A percentile compares a stretch with the other conserved stretches of the same genome.
Conservation (phyloP, 306 rosid genomes). For the Gleditsia sinensis region DNA sequence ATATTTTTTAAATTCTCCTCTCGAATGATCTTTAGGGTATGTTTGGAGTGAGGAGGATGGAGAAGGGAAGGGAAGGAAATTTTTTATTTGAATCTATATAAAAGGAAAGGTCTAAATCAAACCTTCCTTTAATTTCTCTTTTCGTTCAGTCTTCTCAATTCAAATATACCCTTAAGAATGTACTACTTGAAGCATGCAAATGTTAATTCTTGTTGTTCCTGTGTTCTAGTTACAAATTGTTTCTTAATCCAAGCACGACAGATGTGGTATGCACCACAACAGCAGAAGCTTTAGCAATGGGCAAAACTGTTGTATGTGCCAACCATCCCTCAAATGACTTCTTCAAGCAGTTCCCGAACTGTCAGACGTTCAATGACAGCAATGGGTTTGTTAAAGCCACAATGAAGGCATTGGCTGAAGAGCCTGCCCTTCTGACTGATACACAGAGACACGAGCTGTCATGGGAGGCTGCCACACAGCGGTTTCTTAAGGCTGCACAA, state of each 20-base stretch:
- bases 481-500: constrained; percentile 65
- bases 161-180: too few relatives aligned
- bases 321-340: constrained; percentile 90
- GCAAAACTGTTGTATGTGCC: constrained; percentile 81
- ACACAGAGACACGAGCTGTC: constrained; percentile 65
- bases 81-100: not conserved
- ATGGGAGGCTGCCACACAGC: constrained; percentile 91
- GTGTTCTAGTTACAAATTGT: constrained; percentile 73
- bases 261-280: constrained; percentile 97
- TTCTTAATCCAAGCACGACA: constrained; percentile 94
- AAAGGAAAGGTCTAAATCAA: not conserved
- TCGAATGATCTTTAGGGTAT: not conserved
- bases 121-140: not conserved
- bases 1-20: not conserved
- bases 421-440: constrained; percentile 68
- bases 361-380: constrained; percentile 56
- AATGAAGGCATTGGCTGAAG: constrained; percentile 56
- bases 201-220: constrained; percentile 24
- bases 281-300: constrained; percentile 99
- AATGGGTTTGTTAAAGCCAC: constrained; percentile 66
- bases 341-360: constrained; percentile 91
- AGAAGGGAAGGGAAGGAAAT: not conserved
- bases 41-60: not conserved
- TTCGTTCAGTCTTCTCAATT: too few relatives aligned
- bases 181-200: constrained; percentile 25